Evolutionary conservation across 1,139 yeast species (phyloP).

Genomic region (Hyphopichia fennica): DNA sequence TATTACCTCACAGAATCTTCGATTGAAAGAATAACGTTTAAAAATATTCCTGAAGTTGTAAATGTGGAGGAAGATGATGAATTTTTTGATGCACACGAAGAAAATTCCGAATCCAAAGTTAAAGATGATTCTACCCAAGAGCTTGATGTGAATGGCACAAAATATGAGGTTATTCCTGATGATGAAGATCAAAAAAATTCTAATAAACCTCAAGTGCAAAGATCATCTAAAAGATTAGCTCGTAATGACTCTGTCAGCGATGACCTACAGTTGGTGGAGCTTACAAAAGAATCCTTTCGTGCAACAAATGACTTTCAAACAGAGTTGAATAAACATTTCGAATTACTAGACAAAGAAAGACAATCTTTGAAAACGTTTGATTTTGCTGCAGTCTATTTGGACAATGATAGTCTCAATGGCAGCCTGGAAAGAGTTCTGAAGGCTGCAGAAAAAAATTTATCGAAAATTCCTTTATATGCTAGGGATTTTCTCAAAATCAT

Average conservation of each 20-base stretch:
- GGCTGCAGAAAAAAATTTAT: neutral
- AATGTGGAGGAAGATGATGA: constrained; percentile 6
- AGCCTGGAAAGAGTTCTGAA: neutral
- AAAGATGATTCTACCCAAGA: constrained; percentile 19
- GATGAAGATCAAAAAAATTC: constrained; percentile 7
- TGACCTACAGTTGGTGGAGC: constrained; percentile 17
- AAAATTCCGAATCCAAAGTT: constrained; percentile 11
- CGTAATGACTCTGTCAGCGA: constrained; percentile 16
- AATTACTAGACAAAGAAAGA: constrained; percentile 1
- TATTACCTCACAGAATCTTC: constrained; percentile 51
- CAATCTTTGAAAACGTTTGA: neutral
- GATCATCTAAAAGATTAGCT: constrained; percentile 43
- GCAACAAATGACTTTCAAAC: constrained; percentile 26
- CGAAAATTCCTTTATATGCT: constrained; percentile 10
- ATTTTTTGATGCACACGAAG: constrained; percentile 6
- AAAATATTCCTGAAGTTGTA: constrained; percentile 2
- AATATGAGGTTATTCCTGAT: constrained; percentile 31
- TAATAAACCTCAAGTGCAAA: constrained; percentile 15
- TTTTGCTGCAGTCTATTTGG: constrained; percentile 1
- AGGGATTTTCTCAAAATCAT: constrained; percentile 27
- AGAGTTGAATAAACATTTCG: constrained; percentile 17
- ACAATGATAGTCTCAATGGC: neutral
- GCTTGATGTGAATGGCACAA: constrained; percentile 11
- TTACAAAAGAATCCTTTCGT: constrained; percentile 23
- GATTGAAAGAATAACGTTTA: constrained; percentile 40